Conservation (phyloP, 805 yeast genomes). For the Yamadazyma paraphyllophila region DNA sequence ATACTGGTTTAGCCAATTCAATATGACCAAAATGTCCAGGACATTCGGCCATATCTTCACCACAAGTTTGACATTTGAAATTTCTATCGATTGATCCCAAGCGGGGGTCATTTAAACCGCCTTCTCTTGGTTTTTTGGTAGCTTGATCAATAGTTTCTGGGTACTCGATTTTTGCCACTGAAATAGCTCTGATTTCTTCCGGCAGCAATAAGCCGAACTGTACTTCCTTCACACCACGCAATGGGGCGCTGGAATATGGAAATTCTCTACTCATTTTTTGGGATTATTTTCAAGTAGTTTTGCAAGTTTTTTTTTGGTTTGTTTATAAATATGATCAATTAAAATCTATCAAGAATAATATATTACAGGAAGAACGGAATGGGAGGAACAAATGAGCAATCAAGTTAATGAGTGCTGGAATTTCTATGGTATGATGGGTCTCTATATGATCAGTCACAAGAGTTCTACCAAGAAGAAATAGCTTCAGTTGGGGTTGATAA, state of each 20-base stretch:
- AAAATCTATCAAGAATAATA: constrained; percentile 4
- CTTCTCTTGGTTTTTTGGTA: constrained; percentile 90
- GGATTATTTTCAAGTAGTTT: constrained; percentile 12
- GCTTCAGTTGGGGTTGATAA: constrained; percentile 5
- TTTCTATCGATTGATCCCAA: constrained; percentile 96
- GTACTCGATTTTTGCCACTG: constrained; percentile 95
- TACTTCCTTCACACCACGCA: constrained; percentile 95
- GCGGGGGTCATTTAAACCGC: constrained; percentile 96
- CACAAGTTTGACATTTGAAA: constrained; percentile 97
- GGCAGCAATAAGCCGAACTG: constrained; percentile 98
- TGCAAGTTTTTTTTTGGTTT: constrained; percentile 5
- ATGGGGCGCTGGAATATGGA: constrained; percentile 97
- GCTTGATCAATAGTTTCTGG: constrained; percentile 99
- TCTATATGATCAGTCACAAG: constrained; percentile 1
- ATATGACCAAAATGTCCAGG: constrained; percentile 99
- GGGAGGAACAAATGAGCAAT: constrained; percentile 19
- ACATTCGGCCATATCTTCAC: constrained; percentile 98
- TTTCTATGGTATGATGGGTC: constrained; percentile 2
- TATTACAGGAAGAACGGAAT: constrained; percentile 4
- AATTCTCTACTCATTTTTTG: constrained; percentile 47
- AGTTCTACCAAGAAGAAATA: constrained; percentile 6
- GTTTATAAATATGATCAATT: constrained; percentile 12
- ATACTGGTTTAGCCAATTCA: constrained; percentile 96
- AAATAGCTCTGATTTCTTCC: constrained; percentile 91
- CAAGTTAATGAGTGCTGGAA: constrained; percentile 32